Evolutionary conservation across 139 green algal species (phyloP), one percentile per base, ranked within the genome.

Genomic region (Auxenochlorella protothecoides): DNA sequence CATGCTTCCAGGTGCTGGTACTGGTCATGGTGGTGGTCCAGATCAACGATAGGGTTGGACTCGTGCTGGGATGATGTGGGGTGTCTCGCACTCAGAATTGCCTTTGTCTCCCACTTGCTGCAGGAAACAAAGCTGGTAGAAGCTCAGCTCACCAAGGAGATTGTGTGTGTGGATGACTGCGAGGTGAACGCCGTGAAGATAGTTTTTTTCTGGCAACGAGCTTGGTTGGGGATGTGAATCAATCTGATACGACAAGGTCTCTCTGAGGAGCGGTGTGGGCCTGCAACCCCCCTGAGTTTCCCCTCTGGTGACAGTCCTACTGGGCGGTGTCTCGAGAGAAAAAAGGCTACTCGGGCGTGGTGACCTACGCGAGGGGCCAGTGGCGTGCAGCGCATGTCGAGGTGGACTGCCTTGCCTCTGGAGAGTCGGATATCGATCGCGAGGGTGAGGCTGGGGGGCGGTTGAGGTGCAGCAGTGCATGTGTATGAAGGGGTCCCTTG

Each of bases 71-170:
- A 53, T 52, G 62, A 9, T 6, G 65, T 68, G 5, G 51, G 12
- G 11, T 44, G 5, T 11, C 52, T 59, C 6, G 3, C 13, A 27
- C 51, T 44, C 8, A 13, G 12, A 59, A 69, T 5, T 70, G 53
- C 9, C 27, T 55, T 14, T 67, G 7, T 67, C 15, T 14, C 66
- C 71, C 6, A 12, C 11, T 68, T 12, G n/a, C 55, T 63, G 59
- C 78, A 92, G 85, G 88, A 93, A 76, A 80, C 84, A 2, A 93
- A 93, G 63, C 57, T 93, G 51, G 71, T 77, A 8, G 69, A 82
- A 0, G 66, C 82, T 2, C 89, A 86, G 69, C 72, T 93, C 12
- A 92, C 85, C 51, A 80, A 79, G 63, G 84, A 93, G 65, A 56
- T 89, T 51, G 81, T 72, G 0, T 85, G 80, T 9, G 75, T 93